Evolutionary conservation across 2,329 filamentous ascomycete species (phyloP), one percentile per base, ranked within the genome.

Genomic region (Cryphonectria nitschkei): DNA sequence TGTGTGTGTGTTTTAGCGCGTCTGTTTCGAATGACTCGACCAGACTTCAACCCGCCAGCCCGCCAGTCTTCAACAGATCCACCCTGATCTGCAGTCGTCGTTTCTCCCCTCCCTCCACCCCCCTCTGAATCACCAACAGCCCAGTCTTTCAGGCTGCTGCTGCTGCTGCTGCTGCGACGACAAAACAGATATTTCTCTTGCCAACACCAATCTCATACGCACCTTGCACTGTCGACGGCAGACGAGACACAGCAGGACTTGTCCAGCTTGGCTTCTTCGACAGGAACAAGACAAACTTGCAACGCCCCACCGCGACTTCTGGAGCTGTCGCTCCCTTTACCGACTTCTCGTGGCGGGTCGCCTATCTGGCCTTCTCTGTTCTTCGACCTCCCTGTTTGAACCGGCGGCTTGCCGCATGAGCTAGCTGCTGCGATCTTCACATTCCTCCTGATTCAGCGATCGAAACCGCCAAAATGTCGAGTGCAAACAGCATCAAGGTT

Each of bases 401-500:
- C 52, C 68, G 65, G 68, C 68, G 62, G 68, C 56, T 64, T 73
- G 65, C 69, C 67, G 67, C 71, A 68, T 56, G 63, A 52, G 39
- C 37, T 62, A 39, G 46, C 75, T 77, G 74, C 76, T 78, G 76
- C 77, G 56, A 76, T 69, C 74, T 74, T 63, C 54, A 54, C 66
- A n/a, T 63, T 66, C 72, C 68, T 67, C 72, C 70, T 50, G 76
- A 75, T 75, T 73, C 74, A 73, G 74, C 76, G 74, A 72, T 73
- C 74, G 75, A 74, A 73, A 29, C 61, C 77, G 77, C 77, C 83
- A 82, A 76, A 80, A 88, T 87, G 86, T 88, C 87, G 80, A 83
- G 84, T 81, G 84, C 84, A 77, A 89, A 90, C 79, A 90, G 86
- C 79, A 91, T 92, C 86, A 91, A 88, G 93, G 96, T 99, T 81